phyloP scores from a whole-genome alignment of 768 basidiomycete species.

The Rhizopogon vesiculosus region DNA sequence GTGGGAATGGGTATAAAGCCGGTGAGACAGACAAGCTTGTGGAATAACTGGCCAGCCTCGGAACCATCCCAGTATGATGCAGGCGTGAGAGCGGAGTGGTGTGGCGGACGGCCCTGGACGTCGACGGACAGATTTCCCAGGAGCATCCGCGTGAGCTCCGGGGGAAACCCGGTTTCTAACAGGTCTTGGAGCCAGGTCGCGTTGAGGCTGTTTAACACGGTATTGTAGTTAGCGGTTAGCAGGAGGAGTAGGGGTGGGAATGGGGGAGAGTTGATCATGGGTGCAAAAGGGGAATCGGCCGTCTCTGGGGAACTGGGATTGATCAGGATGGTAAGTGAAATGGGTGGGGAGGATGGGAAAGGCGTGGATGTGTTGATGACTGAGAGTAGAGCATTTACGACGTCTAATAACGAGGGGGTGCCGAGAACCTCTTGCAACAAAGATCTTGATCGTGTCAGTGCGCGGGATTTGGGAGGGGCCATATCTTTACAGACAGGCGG shows the following conservation, averaged over 20 bases:
- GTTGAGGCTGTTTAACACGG: conserved; percentile 23
- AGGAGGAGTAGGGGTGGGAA: conserved; percentile 25
- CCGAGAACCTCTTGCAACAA: not conserved
- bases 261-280: conserved; percentile 26
- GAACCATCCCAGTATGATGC: conserved; percentile 22
- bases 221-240: conserved; percentile 13
- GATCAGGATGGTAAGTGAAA: conserved; percentile 14
- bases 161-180: conserved; percentile 29
- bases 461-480: not conserved
- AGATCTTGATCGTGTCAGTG: not conserved
- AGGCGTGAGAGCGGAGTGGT: conserved; percentile 11
- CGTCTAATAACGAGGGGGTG: conserved; percentile 6
- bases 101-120: conserved; percentile 13
- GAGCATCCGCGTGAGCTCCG: conserved; percentile 24
- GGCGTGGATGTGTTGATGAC: conserved; percentile 30
- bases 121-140: conserved; percentile 13
- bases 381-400: conserved; percentile 27
- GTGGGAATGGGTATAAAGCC: conserved; percentile 34
- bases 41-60: conserved; percentile 31
- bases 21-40: conserved; percentile 38
- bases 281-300: conserved; percentile 1
- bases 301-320: conserved; percentile 7
- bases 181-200: conserved; percentile 31
- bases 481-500: not conserved
- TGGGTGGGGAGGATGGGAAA: conserved; percentile 20